phyloP scores from a whole-genome alignment of 1,284 basidiomycete species.

The Cerioporus squamosus region DNA sequence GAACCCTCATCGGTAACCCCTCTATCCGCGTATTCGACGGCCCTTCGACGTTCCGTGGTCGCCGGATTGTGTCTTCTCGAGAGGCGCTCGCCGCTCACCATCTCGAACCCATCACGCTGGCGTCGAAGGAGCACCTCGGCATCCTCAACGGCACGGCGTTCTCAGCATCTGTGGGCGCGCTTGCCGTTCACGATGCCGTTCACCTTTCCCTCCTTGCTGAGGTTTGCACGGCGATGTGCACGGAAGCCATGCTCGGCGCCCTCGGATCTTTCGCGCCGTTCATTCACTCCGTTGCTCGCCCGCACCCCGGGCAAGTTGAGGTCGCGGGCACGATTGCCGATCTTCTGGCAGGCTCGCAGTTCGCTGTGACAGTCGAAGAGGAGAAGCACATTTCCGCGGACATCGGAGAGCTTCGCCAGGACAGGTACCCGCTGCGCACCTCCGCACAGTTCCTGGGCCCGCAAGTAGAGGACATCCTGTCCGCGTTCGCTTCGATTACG shows the following conservation, averaged over 20 bases:
- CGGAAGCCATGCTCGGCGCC: constrained; percentile 78
- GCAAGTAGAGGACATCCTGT: constrained; percentile 81
- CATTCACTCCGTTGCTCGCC: constrained; percentile 77
- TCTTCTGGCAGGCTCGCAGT: constrained; percentile 71
- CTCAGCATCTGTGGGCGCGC: constrained; percentile 62
- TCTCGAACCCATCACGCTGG: constrained; percentile 71
- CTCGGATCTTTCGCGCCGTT: constrained; percentile 80
- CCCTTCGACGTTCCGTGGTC: constrained; percentile 51
- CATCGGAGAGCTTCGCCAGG: constrained; percentile 71
- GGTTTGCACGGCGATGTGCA: constrained; percentile 83
- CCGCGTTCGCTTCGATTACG: constrained; percentile 65
- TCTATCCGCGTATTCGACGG: constrained; percentile 78
- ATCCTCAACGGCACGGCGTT: constrained; percentile 88
- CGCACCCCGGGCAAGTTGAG: constrained; percentile 88
- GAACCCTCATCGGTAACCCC: constrained; percentile 77
- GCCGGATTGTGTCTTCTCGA: constrained; percentile 61
- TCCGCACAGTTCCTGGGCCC: constrained; percentile 88
- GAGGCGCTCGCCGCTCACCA: constrained; percentile 69
- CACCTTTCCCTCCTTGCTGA: constrained; percentile 75
- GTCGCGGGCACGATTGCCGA: constrained; percentile 71
- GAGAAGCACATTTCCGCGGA: constrained; percentile 73
- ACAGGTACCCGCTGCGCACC: constrained; percentile 80
- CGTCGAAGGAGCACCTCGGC: constrained; percentile 83
- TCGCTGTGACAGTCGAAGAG: constrained; percentile 67
- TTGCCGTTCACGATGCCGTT: constrained; percentile 74